Evolutionary conservation across 2,329 filamentous ascomycete species (phyloP), one percentile per base, ranked within the genome.

Genomic region (Sarocladiaceae sp.): DNA sequence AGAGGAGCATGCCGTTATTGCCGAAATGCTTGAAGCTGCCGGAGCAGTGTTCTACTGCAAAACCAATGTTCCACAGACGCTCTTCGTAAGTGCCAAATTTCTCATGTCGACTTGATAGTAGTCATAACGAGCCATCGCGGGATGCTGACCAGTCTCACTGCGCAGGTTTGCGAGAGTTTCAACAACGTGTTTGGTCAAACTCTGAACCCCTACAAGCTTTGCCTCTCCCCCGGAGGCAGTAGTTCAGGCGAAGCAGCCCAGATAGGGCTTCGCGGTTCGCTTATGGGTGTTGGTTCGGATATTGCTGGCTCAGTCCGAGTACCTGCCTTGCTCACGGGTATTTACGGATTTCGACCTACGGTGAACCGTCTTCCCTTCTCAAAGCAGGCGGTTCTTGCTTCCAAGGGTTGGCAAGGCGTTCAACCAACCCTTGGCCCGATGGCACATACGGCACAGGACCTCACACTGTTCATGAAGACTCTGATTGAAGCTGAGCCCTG

Each of bases 41-140:
- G 86, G 86, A 1, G 85, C 84, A 1, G 75, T 88, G 0, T 68
- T 84, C 18, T 84, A 87, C 58, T 78, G 80, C 57, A 88, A 88
- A 66, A 88, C 86, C 1, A 88, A 87, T 58, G 71, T 88, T 2
- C 84, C 86, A 1, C 79, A 83, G 55, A 76, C 73, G 0, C 67
- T 83, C 46, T 74, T 73, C 7, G 37, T 40, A 23, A 20, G 37
- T 40, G 3, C 20, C 8, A 6, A 10, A 17, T 37, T 17, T n/a
- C 35, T 6, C n/a, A 6, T 37, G 10, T n/a, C n/a, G 6, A 12
- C 35, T 6, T 11, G 35, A 37, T 10, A n/a, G n/a, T 8, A 44
- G 18, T 44, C 1, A 3, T 22, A 52, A 28, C n/a, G 15, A 2
- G n/a, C 15, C n/a, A 48, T 23, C 2, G 1, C 15, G 17, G 31